Base-by-base conservation (phyloP, 2,329 filamentous ascomycete genomes). In the Madurella fahalii region DNA sequence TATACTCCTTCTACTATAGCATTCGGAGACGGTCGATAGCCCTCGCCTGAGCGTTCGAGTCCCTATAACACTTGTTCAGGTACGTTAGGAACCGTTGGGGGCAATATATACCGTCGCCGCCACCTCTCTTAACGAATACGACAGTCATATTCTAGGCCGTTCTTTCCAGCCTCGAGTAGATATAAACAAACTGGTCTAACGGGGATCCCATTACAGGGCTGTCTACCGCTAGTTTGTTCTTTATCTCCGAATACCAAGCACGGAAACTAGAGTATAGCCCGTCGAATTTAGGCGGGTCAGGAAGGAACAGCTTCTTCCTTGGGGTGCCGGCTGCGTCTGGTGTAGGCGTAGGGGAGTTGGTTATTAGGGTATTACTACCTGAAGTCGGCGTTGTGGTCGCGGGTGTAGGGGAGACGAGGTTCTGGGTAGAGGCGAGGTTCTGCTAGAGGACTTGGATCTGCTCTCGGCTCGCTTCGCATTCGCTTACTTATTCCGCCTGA, bases 241-340 rank as follows among this genome's bases (percentile, higher is more conserved):
- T 34, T 18, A 49, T 53, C 15, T 49, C 40, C 17, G 40, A 25
- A 5, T 31, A 25, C 51, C 15, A 53, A 1, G 32, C 18, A 5
- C 16, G 13, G 30, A 41, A 53, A 15, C 44, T 39, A 17, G 17
- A 44, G 12, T 17, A n/a, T 17, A n/a, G 41, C 15, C 50, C 20
- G 18, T 47, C 34, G n/a, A 52, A 52, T 5, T n/a, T 16, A 20
- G 42, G 34, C 12, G 51, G 51, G 40, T 53, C 40, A 5, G 46
- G 51, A 7, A 53, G 40, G 15, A 31, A 44, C 18, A 12, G 18
- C 9, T 45, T 53, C 31, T 45, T 44, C 25, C 47, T 52, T 9
- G 40, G 7, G 25, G 25, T 7, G 25, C 25, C 25, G 25, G 25
- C 25, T 25, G 7, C 7, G 7, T 25, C 25, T 25, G 25, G 25